These are phyloP conservation scores for Plenodomus biglobosus DNA, from an alignment of 2,329 filamentous ascomycete genomes.

Conservation along the genomic window DNA sequence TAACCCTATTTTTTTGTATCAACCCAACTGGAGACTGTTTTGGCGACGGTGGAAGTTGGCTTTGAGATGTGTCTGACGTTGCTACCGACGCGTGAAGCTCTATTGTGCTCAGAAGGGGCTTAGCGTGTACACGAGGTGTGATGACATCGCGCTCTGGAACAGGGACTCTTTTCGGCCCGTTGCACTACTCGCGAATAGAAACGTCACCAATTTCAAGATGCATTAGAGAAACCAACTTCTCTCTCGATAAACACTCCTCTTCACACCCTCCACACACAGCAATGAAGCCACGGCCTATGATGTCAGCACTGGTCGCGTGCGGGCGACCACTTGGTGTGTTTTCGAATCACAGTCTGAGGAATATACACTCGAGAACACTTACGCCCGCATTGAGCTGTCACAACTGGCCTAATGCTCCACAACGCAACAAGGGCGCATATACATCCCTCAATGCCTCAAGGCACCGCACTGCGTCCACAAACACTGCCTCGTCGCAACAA, in stretches of 20 bases:
- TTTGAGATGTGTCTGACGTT: neutral
- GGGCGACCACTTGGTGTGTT: conserved; percentile 2
- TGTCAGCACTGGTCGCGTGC: conserved; percentile 5
- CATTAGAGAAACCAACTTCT: neutral
- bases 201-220: conserved; percentile 13
- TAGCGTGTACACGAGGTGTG: conserved; percentile 27
- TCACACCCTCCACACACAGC: neutral
- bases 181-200: conserved; percentile 15
- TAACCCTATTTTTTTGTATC: no score
- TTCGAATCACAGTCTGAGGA: conserved; percentile 13
- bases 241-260: neutral
- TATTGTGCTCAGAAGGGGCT: conserved; percentile 1
- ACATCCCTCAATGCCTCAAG: neutral
- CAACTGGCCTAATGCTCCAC: conserved; percentile 8
- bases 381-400: conserved; percentile 10
- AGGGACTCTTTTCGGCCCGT: conserved; percentile 14
- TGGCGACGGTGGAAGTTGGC: no score
- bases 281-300: conserved; percentile 29
- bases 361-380: conserved; percentile 5
- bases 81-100: neutral
- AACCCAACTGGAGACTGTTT: no score
- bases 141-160: conserved; percentile 32
- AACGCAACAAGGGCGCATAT: neutral
- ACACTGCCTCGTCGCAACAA: conserved; percentile 2
- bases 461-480: conserved; percentile 8